Evolutionary conservation across 2,329 filamentous ascomycete genomes (phyloP).

Genomic region (Sporothrix inflata): DNA sequence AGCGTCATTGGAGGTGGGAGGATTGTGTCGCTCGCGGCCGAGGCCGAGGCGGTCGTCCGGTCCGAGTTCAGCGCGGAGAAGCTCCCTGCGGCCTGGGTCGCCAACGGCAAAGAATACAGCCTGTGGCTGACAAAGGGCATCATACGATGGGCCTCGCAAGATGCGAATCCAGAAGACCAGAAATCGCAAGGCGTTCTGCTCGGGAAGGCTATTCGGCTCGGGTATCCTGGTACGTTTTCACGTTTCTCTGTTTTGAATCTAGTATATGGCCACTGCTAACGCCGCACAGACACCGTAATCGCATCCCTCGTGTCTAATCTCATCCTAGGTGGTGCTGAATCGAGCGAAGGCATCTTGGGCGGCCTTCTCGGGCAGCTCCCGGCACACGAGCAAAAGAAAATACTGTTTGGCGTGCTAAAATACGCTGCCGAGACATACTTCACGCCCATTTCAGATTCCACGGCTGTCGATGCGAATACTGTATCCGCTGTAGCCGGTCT

Average conservation of each 20-base stretch:
- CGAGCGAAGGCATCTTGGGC: conserved; percentile 37
- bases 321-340: conserved; percentile 34
- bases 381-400: conserved; percentile 49
- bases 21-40: conserved; percentile 55
- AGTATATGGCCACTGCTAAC: conserved; percentile 32
- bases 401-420: conserved; percentile 47
- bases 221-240: conserved; percentile 66
- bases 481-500: conserved; percentile 64
- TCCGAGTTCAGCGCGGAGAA: conserved; percentile 35
- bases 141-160: conserved; percentile 46
- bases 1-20: conserved; percentile 54
- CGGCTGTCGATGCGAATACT: conserved; percentile 36
- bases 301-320: conserved; percentile 43
- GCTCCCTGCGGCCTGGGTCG: conserved; percentile 57
- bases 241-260: background rate
- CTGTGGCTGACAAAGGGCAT: conserved; percentile 73
- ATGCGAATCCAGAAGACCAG: conserved; percentile 42
- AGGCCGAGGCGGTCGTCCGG: conserved; percentile 57
- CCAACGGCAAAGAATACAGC: conserved; percentile 66
- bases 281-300: conserved; percentile 47
- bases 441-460: conserved; percentile 14
- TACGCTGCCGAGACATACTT: conserved; percentile 53
- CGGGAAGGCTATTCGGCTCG: conserved; percentile 67
- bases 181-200: conserved; percentile 54
- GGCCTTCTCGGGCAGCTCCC: conserved; percentile 44